Base-by-base conservation (phyloP, 2,329 filamentous ascomycete species). In the Cladosporium sp. region DNA sequence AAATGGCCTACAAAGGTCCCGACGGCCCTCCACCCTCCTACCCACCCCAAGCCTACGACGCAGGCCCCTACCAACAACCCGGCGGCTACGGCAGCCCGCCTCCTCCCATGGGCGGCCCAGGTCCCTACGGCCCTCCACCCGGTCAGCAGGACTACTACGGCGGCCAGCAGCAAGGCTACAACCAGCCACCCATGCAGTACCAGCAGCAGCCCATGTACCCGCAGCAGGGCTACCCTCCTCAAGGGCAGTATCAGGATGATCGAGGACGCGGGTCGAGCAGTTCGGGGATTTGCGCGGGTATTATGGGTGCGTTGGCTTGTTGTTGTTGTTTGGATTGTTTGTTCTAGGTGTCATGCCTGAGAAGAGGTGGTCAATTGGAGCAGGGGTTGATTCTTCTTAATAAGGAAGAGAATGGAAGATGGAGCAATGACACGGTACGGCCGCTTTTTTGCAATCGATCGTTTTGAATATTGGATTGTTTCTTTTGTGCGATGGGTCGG, bases 251-350 rank as follows among this genome's bases (percentile, higher is more conserved):
- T 24, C 51, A 64, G n/a, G 61, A 64, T 34, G 61, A 64, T 32
- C 7, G 61, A 15, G 51, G 61, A 11, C 72, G 73, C 2, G 69
- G 72, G 14, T 61, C 66, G 47, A 62, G 67, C n/a, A 72, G 70
- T 6, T 71, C 64, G 11, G 81, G 81, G 2, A 77, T 82, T 26
- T 83, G 81, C 65, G 81, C 81, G 1, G 82, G 81, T 73, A 74
- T 84, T 18, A 72, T 82, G 70, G 81, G 79, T 57, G 81, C 79
- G 21, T 63, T 83, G 65, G 81, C 82, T n/a, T 82, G 81, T 68
- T 84, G 82, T 71, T 84, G 82, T 71, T 84, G 82, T 74, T 77
- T 83, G 75, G 81, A 83, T 74, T 77, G 80, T 61, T 70, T 81
- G 62, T 81, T 81, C 66, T 65, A 65, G 26, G n/a, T n/a, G n/a